Base-by-base conservation (phyloP, 495 filamentous ascomycete species). In the Cryomyces antarcticus region DNA sequence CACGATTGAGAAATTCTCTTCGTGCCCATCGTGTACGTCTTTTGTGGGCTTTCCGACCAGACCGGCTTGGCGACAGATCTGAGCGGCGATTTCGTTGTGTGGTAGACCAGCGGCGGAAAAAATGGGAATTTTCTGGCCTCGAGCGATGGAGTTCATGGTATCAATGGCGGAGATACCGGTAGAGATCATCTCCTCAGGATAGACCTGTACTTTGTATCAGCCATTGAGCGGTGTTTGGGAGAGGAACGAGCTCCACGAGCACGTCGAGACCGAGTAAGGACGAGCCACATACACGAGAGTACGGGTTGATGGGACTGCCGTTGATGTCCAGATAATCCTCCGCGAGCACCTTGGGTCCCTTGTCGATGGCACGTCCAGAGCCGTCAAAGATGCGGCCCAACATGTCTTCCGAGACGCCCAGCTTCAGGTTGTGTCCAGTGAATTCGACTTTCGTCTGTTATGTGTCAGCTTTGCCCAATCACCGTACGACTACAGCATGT, bases 111-210 rank as follows among this genome's bases (percentile, higher is more conserved):
- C 78, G 38, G 92, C 86, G 5, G 92, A 96, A 76, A 99, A 99
- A 57, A 99, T 99, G 43, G 92, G 92, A 49, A 99, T 99, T 71
- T 99, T 99, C 64, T 99, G 92, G 46, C 92, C 92, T 70, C 92
- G 86, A 50, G 92, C 89, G 61, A 99, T 88, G 46, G 92, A 96
- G 74, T 99, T 99, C 92, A 99, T 99, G 36, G 88, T 95, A 61
- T 99, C 92, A 55, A 99, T 99, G 55, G 92, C 87, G 45, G 86
- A 94, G 59, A 99, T 99, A 74, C 92, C 92, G 44, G 92, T 99
- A 7, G 88, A 86, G 54, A 99, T 96, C 86, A 99, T 99, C 64
- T 99, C 92, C 68, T 96, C 88, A 59, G 92, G 92, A 58, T 99
- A 99, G 37, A 92, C 82, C 82, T 89, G 47, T 24, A 24, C 17